Percentiles rank a stretch among this genome's conserved stretches.
Evolutionary conservation across 352 stramenopile species (phyloP).

Genomic region (Pythium angustatum): DNA sequence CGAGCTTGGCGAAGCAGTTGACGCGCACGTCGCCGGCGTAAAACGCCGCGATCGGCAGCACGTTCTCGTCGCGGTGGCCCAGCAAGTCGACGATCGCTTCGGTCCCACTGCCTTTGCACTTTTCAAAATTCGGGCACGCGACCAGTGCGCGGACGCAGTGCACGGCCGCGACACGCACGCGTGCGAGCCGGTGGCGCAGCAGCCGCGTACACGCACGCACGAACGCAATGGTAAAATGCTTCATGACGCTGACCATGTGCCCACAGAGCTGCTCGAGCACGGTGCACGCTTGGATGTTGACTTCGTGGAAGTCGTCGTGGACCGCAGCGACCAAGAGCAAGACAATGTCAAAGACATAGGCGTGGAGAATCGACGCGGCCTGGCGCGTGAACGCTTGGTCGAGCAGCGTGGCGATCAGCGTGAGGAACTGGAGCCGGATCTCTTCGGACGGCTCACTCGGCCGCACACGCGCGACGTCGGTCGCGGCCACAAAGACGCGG

Average conservation of each 20-base stretch:
- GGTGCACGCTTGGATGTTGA: constrained; percentile 76
- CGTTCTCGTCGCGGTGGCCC: constrained; percentile 95
- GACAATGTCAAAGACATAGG: constrained; percentile 80
- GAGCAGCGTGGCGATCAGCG: constrained; percentile 53
- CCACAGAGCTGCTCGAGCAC: constrained; percentile 50
- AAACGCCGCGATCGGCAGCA: constrained; percentile 93
- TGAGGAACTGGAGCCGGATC: constrained; percentile 63
- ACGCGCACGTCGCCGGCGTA: constrained; percentile 89
- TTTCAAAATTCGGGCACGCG: constrained; percentile 85
- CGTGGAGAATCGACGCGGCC: constrained; percentile 75
- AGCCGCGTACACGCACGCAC: constrained; percentile 80
- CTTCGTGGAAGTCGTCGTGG: constrained; percentile 85
- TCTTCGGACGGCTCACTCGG: constrained; percentile 75
- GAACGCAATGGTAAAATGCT: constrained; percentile 92
- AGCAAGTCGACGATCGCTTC: constrained; percentile 94
- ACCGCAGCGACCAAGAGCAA: constrained; percentile 69
- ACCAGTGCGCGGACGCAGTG: constrained; percentile 83
- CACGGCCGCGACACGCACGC: constrained; percentile 87
- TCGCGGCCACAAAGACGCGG: constrained; percentile 54
- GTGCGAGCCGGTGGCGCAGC: constrained; percentile 89
- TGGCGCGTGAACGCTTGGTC: constrained; percentile 47
- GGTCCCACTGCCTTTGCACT: constrained; percentile 93
- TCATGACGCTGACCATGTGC: constrained; percentile 90
- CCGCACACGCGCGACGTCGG: constrained; percentile 42
- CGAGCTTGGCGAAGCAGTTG: constrained; percentile 93